phyloP scores from a whole-genome alignment of 306 rosid species.

The Phaseolus lunatus region DNA sequence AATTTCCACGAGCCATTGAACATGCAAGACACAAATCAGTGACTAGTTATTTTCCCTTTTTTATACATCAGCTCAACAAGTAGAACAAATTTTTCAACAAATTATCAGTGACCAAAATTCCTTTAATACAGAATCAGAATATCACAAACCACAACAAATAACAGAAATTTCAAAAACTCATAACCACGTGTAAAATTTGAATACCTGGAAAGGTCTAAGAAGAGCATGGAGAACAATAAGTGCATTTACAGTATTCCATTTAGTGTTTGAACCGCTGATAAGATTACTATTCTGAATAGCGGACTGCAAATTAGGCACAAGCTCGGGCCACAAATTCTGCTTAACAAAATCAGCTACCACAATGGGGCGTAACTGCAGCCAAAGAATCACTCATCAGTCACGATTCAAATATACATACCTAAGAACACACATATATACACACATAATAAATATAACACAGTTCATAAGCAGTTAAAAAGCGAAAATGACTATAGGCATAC shows the following conservation, averaged over 20 bases:
- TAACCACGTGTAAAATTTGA: neutral
- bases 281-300: conserved; percentile 79
- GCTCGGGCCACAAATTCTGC: conserved; percentile 74
- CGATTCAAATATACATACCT: neutral
- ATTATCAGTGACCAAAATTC: neutral
- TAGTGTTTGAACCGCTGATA: conserved; percentile 47
- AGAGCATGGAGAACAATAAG: conserved; percentile 76
- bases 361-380: conserved; percentile 68
- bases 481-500: conserved; percentile 45
- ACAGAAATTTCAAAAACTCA: neutral
- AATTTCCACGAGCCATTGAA: neutral
- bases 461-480: neutral
- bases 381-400: neutral
- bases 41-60: neutral
- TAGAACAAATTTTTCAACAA: neutral
- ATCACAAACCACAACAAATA: neutral
- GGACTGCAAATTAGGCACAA: conserved; percentile 68
- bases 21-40: neutral
- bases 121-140: neutral
- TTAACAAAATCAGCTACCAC: conserved; percentile 72
- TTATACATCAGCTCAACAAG: conserved; percentile 4
- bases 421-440: no score
- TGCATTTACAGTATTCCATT: conserved; percentile 68
- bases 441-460: neutral
- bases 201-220: conserved; percentile 89